Base-by-base conservation (phyloP, 805 yeast genomes). In the Candida tammaniensis region DNA sequence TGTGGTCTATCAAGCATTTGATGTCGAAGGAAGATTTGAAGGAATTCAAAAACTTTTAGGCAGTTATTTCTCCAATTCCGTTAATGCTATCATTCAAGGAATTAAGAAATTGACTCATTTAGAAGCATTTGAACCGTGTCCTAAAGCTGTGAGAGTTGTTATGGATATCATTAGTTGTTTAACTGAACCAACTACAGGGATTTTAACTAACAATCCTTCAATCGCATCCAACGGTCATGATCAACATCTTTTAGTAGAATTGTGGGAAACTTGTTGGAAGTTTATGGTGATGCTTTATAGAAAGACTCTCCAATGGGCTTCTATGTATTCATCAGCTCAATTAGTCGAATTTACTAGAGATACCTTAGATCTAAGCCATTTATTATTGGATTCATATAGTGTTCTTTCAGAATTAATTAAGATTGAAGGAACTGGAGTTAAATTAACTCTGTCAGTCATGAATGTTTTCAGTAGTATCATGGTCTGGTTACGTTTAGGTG, bases 311-410 rank as follows among this genome's bases (percentile, higher is more conserved):
- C 55, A 55, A 3, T 91, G 98, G 98, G 87, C 96, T 0, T 58
- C 70, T 2, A 58, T 62, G 23, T 81, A 78, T 47, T 74, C 74
- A 18, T 64, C 74, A 14, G 64, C 69, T 0, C 73, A 72, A 31
- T 64, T 86, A 47, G 73, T 81, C 27, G 95, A 88, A 37, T 89
- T 87, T 47, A 85, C 96, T 2, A 74, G 95, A 54, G 96, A 87
- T 51, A 80, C 86, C 0, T 67, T 91, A 32, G 96, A 89, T 46
- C 66, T 86, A 20, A 81, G 95, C 39, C 80, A 81, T 41, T 56
- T 70, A 2, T 60, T 89, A 21, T 54, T 89, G n/a, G 79, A 73
- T 36, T 76, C 89, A 2, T 83, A 75, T 49, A 23, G 35, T 10
- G 14, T 12, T 4, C 16, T 33, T 16, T 23, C 25, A 2, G 32